A percentile compares a stretch with the other conserved stretches of the same genome.
Conservation (phyloP, 306 rosid species). For the Medicago lupulina region DNA sequence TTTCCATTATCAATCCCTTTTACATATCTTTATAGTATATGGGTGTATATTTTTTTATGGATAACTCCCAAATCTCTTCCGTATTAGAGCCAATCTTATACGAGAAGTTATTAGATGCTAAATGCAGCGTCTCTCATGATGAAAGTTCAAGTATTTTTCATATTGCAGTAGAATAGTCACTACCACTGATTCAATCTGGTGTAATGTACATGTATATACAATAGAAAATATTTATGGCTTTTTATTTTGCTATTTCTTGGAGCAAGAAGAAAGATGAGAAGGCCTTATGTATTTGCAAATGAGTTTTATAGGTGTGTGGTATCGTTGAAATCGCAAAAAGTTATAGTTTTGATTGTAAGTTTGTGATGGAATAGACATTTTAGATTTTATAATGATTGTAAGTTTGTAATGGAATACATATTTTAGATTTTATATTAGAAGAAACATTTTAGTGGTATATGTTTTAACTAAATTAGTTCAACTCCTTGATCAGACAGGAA, state of each 20-base stretch:
- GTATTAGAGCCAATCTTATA: neutral
- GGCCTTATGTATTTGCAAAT: neutral
- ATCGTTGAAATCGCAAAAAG: slow-evolving; percentile 4
- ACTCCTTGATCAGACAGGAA: too few relatives aligned
- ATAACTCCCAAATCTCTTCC: neutral
- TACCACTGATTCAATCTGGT: neutral
- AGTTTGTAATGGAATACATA: slow-evolving; percentile 19
- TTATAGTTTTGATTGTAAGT: neutral
- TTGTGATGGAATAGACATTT: slow-evolving; percentile 12
- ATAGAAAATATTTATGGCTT: neutral
- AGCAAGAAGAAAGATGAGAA: neutral
- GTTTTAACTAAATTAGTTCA: too few relatives aligned
- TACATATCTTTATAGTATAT: neutral
- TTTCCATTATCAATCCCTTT: neutral
- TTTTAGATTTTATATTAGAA: neutral
- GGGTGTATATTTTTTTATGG: neutral
- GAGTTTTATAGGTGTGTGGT: slow-evolving; percentile 1
- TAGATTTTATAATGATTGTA: too few relatives aligned
- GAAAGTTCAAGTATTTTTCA: neutral
- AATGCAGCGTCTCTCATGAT: neutral
- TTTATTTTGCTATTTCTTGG: neutral
- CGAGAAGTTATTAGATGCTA: neutral
- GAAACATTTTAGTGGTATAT: neutral
- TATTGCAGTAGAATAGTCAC: neutral
- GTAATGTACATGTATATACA: neutral